Evolutionary conservation across 202 grass and related monocot species (phyloP).

Genomic region (Zizania palustris): DNA sequence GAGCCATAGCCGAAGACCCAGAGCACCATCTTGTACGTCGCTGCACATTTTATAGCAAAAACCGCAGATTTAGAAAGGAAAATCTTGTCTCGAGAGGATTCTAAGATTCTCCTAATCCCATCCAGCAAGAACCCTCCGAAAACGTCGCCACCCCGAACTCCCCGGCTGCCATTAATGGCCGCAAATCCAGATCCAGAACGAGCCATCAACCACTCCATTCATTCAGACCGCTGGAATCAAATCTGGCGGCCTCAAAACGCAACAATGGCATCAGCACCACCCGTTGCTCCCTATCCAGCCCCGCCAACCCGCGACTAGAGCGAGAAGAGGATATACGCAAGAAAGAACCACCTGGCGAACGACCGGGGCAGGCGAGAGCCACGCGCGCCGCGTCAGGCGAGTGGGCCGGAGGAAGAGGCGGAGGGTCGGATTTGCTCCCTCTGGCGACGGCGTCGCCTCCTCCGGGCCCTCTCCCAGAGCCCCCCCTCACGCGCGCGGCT

Average conservation of each 20-base stretch:
- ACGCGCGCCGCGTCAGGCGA: neutral
- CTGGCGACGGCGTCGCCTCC: neutral
- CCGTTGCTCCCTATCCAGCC: neutral
- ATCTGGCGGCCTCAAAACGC: neutral
- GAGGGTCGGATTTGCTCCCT: constrained; percentile 3
- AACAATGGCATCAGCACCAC: neutral
- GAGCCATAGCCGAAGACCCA: constrained; percentile 94
- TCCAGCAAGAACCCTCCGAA: neutral
- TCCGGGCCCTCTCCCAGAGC: neutral
- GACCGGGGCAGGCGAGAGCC: neutral
- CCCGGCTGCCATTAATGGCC: too few species aligned
- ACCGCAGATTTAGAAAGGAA: neutral
- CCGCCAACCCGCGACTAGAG: neutral
- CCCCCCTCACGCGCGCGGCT: neutral
- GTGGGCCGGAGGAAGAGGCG: neutral
- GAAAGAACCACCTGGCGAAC: neutral
- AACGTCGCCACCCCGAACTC: neutral
- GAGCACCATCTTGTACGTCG: constrained; percentile 56
- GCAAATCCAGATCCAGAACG: neutral
- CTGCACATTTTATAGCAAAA: neutral
- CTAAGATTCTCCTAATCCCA: neutral
- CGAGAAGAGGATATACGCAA: too few species aligned
- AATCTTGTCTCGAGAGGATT: neutral
- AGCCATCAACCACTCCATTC: neutral
- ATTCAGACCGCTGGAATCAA: neutral